Evolutionary conservation across 345 rosid species (phyloP), one percentile per base, ranked within the genome.

Genomic region (Camelina sativa): DNA sequence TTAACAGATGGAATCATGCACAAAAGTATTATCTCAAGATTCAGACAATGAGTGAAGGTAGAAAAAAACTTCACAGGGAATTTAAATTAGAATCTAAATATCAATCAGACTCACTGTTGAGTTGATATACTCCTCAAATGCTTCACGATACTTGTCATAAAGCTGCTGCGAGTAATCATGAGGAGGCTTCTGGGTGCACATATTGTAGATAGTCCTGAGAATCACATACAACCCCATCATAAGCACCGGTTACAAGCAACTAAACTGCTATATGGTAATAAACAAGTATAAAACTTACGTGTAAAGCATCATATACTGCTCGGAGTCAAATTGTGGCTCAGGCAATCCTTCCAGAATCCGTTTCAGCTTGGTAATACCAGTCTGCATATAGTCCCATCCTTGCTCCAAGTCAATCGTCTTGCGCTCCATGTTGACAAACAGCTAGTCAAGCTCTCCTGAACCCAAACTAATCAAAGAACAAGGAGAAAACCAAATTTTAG

Each of bases 131-230:
- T 82, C 93, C 65, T 86, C 82, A 76, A 94, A 85, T 4, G 92
- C 81, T 80, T 85, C 92, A 63, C 68, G 76, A 74, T 87, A 94
- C 82, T 92, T 89, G 68, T 87, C 91, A 77, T 94, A 94, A 25
- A 92, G 89, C 84, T 90, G 95, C 70, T 88, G 91, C 10, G 97
- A 90, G 66, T 88, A 94, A 71, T 94, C 89, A 73, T 84, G 83
- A 8, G 96, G 96, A 3, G 95, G 89, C 82, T 85, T 91, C 80
- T 91, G 97, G 3, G 93, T 87, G 65, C 98, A 94, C 98, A 94
- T 86, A 55, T 82, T 82, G 79, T 90, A 85, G 30, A 88, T 86
- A 1, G 92, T 92, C 37, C 97, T 94, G 88, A 61, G 19, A 35
- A 75, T 25, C 35, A 40, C 47, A 48, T 20, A 67, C 52, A 15